These are phyloP conservation scores for Boletellus ananas DNA, from an alignment of 768 basidiomycete species.

Conservation along the genomic window DNA sequence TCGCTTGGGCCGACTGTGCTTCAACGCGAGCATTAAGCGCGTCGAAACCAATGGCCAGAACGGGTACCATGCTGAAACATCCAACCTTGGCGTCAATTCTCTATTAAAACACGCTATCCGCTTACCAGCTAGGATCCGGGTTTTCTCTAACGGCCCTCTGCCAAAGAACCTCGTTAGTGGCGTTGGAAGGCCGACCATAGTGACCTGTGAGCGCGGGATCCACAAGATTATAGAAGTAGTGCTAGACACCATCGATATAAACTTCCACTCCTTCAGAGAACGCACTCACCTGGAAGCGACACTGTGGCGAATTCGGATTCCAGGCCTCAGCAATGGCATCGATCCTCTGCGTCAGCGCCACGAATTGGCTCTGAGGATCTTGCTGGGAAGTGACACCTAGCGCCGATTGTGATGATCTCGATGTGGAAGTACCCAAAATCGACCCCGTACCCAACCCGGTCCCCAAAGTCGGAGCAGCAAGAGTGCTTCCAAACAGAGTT, in stretches of 20 bases:
- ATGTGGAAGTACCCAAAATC: slow-evolving; percentile 28
- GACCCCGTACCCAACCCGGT: slow-evolving; percentile 21
- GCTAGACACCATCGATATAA: slow-evolving; percentile 37
- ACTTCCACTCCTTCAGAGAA: background rate
- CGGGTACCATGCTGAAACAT: slow-evolving; percentile 63
- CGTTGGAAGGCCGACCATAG: slow-evolving; percentile 71
- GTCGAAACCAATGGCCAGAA: slow-evolving; percentile 77
- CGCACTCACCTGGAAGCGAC: slow-evolving; percentile 69
- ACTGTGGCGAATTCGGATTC: slow-evolving; percentile 63
- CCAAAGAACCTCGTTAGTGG: slow-evolving; percentile 70
- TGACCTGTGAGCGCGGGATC: slow-evolving; percentile 60
- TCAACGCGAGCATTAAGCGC: slow-evolving; percentile 76
- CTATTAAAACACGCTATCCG: background rate
- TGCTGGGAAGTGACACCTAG: slow-evolving; percentile 40
- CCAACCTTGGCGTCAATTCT: background rate
- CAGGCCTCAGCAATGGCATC: slow-evolving; percentile 66
- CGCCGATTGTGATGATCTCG: slow-evolving; percentile 33
- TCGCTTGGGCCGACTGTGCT: slow-evolving; percentile 64
- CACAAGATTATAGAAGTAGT: slow-evolving; percentile 83
- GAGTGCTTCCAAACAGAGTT: slow-evolving; percentile 35
- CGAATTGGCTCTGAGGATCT: slow-evolving; percentile 60
- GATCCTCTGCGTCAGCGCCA: slow-evolving; percentile 52
- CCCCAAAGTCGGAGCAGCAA: slow-evolving; percentile 32
- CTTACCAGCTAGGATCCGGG: slow-evolving; percentile 73
- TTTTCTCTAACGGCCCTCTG: slow-evolving; percentile 77